Percentiles rank a stretch among this genome's conserved stretches.
These are phyloP conservation scores for Calonectria leucothoes DNA, from an alignment of 2,329 filamentous ascomycete genomes.

Conservation along the genomic window DNA sequence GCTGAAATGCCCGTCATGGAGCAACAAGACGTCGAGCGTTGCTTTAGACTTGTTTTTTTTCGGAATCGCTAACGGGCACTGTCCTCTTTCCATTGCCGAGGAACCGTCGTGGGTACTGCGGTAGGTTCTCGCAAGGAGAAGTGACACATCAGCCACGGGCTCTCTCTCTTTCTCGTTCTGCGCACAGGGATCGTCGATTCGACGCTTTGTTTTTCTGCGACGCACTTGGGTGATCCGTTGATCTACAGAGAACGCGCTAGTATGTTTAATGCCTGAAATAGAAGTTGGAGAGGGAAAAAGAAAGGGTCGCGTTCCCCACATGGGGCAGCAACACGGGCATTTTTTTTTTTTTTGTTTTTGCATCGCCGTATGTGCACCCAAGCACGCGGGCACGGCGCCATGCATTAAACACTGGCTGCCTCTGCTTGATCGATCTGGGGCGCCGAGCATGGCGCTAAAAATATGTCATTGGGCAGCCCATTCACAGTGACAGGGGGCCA, in stretches of 20 bases:
- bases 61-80: neutral
- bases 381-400: slow-evolving; percentile 1
- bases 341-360: too few species aligned
- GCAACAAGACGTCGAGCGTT: neutral
- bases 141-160: neutral
- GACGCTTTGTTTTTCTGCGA: neutral
- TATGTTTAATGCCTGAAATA: neutral
- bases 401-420: slow-evolving; percentile 8
- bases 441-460: slow-evolving; percentile 1
- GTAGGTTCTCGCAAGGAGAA: neutral
- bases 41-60: neutral
- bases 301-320: neutral
- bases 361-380: neutral
- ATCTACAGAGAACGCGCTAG: slow-evolving; percentile 1
- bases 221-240: neutral
- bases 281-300: neutral
- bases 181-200: neutral
- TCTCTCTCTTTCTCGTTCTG: neutral
- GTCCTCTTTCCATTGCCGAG: neutral
- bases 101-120: neutral
- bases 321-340: neutral
- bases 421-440: slow-evolving; percentile 9
- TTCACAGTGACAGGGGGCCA: neutral
- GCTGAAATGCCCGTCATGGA: neutral
- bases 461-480: neutral